phyloP scores from a whole-genome alignment of 345 rosid species.

The Angophora floribunda region DNA sequence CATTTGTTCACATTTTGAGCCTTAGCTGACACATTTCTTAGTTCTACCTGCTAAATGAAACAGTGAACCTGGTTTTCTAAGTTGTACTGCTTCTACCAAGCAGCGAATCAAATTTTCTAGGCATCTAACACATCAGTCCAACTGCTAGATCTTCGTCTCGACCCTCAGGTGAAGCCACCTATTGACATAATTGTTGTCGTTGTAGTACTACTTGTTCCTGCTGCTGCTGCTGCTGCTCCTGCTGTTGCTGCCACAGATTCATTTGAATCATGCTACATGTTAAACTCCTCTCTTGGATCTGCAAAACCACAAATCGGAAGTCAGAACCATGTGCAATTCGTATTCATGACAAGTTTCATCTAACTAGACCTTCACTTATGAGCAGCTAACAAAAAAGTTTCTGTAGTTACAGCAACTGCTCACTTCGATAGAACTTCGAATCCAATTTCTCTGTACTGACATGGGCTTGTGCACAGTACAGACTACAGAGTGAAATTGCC shows the following conservation, averaged over 20 bases:
- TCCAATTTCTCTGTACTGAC: background rate
- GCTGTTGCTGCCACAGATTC: constrained; percentile 3
- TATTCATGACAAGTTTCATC: background rate
- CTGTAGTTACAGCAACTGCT: background rate
- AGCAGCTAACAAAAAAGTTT: background rate
- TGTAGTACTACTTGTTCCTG: background rate
- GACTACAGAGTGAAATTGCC: background rate
- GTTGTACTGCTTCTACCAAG: background rate
- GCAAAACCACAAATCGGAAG: background rate
- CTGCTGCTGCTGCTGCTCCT: constrained; percentile 5
- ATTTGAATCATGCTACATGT: constrained; percentile 34
- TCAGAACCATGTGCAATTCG: background rate
- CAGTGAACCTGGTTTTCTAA: background rate
- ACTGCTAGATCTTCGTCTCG: background rate
- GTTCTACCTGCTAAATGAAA: background rate
- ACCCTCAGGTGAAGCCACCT: background rate
- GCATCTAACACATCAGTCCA: background rate
- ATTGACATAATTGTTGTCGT: background rate
- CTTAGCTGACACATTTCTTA: background rate
- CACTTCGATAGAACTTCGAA: background rate
- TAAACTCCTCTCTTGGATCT: constrained; percentile 60
- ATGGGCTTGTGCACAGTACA: background rate
- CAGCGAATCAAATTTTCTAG: background rate
- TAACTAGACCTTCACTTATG: background rate
- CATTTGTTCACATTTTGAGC: background rate